A percentile compares a stretch with the other conserved stretches of the same genome.
Evolutionary conservation across 257 asterid genomes (phyloP).

Genomic region (Dorcoceras hygrometricum): DNA sequence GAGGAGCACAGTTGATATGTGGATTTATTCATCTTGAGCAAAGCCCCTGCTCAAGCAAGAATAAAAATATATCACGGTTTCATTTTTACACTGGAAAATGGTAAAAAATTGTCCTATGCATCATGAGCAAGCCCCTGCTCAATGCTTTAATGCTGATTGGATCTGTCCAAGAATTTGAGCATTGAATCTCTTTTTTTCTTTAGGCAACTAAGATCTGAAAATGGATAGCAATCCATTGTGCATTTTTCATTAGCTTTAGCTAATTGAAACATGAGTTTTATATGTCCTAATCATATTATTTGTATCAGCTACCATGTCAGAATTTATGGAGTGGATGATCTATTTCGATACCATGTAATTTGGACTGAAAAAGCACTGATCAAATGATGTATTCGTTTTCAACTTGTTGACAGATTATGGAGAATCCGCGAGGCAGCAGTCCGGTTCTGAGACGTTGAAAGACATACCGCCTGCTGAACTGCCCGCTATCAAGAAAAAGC

Average conservation of each 20-base stretch:
- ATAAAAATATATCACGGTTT: constrained; percentile 30
- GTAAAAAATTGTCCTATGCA: constrained; percentile 22
- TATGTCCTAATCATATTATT: neutral
- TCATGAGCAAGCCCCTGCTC: too few species aligned
- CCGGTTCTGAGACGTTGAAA: constrained; percentile 32
- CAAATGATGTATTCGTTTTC: neutral
- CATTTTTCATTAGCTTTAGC: too few species aligned
- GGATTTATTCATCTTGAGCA: constrained; percentile 23
- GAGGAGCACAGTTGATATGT: neutral
- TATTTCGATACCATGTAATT: neutral
- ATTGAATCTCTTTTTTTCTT: neutral
- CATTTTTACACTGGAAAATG: constrained; percentile 18
- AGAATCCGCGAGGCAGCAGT: constrained; percentile 36
- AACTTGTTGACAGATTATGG: constrained; percentile 37
- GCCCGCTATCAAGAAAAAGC: constrained; percentile 45
- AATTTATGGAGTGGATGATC: too few species aligned
- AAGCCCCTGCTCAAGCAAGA: constrained; percentile 25
- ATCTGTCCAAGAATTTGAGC: neutral
- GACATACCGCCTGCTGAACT: constrained; percentile 31
- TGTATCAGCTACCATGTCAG: too few species aligned
- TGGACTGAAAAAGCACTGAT: neutral
- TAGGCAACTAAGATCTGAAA: neutral
- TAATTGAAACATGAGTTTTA: too few species aligned
- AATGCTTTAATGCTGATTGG: neutral
- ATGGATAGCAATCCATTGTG: neutral